A percentile compares a stretch with the other conserved stretches of the same genome.
Conservation (phyloP, 2,329 filamentous ascomycete genomes). For the Fusarium kyushuense region DNA sequence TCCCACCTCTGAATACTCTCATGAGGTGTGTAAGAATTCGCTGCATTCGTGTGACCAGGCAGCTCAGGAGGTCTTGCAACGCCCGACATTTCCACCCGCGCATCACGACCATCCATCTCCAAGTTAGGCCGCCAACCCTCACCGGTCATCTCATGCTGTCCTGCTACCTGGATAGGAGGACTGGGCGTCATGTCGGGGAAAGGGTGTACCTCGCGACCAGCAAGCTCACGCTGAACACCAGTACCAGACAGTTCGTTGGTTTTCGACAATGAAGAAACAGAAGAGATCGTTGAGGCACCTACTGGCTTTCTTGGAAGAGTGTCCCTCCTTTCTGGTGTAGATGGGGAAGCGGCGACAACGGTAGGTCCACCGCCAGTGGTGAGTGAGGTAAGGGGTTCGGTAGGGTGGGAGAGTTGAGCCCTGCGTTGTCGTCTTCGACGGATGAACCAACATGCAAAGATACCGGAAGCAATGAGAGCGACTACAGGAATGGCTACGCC, state of each 20-base stretch:
- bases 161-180: constrained; percentile 34
- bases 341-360: background rate
- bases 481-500: constrained; percentile 36
- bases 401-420: background rate
- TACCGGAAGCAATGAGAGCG: constrained; percentile 12
- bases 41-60: constrained; percentile 25
- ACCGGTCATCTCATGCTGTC: constrained; percentile 42
- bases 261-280: constrained; percentile 38
- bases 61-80: constrained; percentile 36
- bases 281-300: constrained; percentile 31
- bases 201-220: constrained; percentile 27
- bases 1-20: constrained; percentile 41
- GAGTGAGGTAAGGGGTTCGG: constrained; percentile 30
- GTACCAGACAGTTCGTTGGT: constrained; percentile 38
- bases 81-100: constrained; percentile 36
- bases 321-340: constrained; percentile 22
- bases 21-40: constrained; percentile 22
- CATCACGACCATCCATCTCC: constrained; percentile 41
- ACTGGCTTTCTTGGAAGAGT: constrained; percentile 39
- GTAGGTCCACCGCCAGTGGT: constrained; percentile 5
- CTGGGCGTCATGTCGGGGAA: constrained; percentile 34
- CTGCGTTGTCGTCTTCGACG: constrained; percentile 29
- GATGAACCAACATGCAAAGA: constrained; percentile 33
- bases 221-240: constrained; percentile 30
- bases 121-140: constrained; percentile 31